Evolutionary conservation across 352 stramenopile genomes (phyloP), one percentile per base, ranked within the genome.

Genomic region (Globisporangium polare): DNA sequence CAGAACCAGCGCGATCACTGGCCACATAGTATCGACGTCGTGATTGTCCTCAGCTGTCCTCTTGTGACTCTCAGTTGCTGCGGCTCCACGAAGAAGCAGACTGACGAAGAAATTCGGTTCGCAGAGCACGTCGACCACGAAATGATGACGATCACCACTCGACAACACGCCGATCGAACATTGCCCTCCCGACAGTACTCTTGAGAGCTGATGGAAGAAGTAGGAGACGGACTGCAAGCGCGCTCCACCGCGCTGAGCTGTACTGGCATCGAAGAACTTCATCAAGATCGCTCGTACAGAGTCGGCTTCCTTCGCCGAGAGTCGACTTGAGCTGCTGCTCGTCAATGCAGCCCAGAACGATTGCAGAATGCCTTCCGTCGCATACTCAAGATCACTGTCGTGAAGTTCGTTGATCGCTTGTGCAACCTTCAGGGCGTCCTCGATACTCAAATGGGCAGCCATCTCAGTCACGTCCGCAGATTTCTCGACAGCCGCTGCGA

Each of bases 401-500:
- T 58, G 51, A 52, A 79, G 74, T 6, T 53, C 62, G 24, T 9
- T 35, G 33, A 65, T 65, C 3, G 54, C 58, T 35, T 69, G 65
- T 15, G 75, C 60, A 7, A 67, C 64, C 50, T 81, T 81, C 6
- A 59, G 53, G 1, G 70, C 67, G 41, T 60, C 42, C 17, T 68
- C 26, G 6, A 81, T n/a, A 8, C 31, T 74, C 50, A 79, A 31
- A 26, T 49, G 45, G 15, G n/a, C 4, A 37, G 65, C 41, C 27
- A 63, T 63, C 31, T 69, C 51, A 39, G 17, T 58, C 15, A 31
- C 20, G 12, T 12, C 27, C 45, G 74, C 71, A 2, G 42, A 43
- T 43, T 35, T 26, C 15, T 20, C 20, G 67, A 41, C 3, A 67
- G n/a, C 2, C 72, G 31, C 31, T 22, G 41, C 39, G 52, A 73